A percentile compares a stretch with the other conserved stretches of the same genome.
phyloP scores from a whole-genome alignment of 441 rosid species.

The Dalechampia spathulata region DNA sequence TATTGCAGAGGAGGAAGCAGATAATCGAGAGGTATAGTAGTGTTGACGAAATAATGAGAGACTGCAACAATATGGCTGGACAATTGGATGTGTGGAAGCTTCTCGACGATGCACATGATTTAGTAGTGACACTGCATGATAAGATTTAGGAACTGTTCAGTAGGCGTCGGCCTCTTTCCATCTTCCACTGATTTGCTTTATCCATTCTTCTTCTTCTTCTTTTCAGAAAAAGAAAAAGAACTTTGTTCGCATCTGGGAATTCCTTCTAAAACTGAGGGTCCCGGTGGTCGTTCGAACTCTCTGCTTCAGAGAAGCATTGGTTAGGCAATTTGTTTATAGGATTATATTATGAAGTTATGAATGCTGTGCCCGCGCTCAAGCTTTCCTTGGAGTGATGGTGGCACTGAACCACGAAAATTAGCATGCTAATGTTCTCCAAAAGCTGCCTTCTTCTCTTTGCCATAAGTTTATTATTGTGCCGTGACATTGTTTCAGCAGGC shows the following conservation, averaged over 20 bases:
- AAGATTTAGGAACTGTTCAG: constrained; percentile 36
- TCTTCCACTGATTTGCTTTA: constrained; percentile 6
- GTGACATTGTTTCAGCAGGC: neutral
- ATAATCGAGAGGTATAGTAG: constrained; percentile 79
- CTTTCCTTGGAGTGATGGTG: constrained; percentile 1
- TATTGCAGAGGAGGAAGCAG: constrained; percentile 80
- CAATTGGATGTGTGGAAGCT: constrained; percentile 92
- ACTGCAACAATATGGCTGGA: constrained; percentile 86
- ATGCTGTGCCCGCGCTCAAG: constrained; percentile 6
- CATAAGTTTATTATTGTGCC: neutral
- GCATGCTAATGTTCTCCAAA: neutral
- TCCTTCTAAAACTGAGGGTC: constrained; percentile 17
- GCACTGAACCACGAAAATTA: neutral
- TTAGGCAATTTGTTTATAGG: constrained; percentile 18
- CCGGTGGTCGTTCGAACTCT: neutral
- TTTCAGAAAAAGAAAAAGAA: too few relatives aligned
- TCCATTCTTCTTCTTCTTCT: neutral
- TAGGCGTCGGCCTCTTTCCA: neutral
- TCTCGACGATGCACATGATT: constrained; percentile 84
- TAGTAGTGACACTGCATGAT: constrained; percentile 69
- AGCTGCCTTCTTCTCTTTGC: neutral
- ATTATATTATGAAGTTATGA: constrained; percentile 14
- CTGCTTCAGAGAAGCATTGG: constrained; percentile 19
- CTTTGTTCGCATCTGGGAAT: constrained; percentile 1
- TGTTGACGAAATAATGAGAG: constrained; percentile 90